These are phyloP conservation scores for Fusarium hostae DNA, from an alignment of 2,329 filamentous ascomycete species.

Conservation along the genomic window DNA sequence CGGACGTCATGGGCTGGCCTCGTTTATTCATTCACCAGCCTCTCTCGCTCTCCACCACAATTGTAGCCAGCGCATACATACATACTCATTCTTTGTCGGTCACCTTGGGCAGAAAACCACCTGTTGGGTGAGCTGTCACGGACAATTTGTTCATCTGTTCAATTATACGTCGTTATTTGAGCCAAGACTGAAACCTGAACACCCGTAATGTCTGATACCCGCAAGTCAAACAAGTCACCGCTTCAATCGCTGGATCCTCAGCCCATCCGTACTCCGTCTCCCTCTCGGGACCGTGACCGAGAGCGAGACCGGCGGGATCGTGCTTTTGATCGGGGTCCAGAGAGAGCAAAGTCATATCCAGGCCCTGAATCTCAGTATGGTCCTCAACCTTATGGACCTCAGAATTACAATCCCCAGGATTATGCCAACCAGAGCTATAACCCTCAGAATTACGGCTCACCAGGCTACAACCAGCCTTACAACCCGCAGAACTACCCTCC, in stretches of 20 bases:
- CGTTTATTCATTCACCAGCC: constrained; percentile 39
- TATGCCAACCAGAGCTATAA: constrained; percentile 31
- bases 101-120: constrained; percentile 10
- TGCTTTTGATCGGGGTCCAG: constrained; percentile 28
- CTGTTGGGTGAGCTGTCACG: background rate
- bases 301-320: constrained; percentile 17
- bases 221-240: constrained; percentile 39
- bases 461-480: constrained; percentile 28
- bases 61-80: constrained; percentile 29
- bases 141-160: background rate
- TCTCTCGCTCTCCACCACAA: constrained; percentile 31
- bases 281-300: constrained; percentile 28
- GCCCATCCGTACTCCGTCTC: constrained; percentile 42
- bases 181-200: background rate
- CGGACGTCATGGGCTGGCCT: constrained; percentile 41
- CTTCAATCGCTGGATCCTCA: constrained; percentile 45
- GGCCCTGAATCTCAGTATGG: constrained; percentile 37
- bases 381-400: constrained; percentile 21
- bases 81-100: constrained; percentile 14
- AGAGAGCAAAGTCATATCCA: constrained; percentile 37
- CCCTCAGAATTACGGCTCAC: constrained; percentile 34
- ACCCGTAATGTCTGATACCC: constrained; percentile 33
- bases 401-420: constrained; percentile 33
- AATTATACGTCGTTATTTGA: background rate
- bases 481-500: constrained; percentile 42